phyloP scores from a whole-genome alignment of 169 alveolate species.

The Cryptosporidium sp. region DNA sequence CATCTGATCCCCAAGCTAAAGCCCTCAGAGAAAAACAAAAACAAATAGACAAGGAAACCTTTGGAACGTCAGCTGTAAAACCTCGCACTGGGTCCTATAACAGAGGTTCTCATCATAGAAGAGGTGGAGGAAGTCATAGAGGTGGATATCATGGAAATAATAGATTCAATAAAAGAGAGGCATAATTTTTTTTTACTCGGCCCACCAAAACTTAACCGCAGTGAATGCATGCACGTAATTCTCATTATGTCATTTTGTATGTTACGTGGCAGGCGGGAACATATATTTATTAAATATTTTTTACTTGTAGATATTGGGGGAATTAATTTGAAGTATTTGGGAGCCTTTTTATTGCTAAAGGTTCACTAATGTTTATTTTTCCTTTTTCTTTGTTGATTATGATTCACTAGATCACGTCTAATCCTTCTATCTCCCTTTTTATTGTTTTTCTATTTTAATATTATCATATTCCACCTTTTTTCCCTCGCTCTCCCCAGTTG shows the following conservation, averaged over 20 bases:
- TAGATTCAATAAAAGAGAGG: constrained; percentile 40
- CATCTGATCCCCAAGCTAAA: constrained; percentile 50
- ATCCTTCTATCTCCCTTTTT: neutral
- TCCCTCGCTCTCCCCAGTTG: neutral
- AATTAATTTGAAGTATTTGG: neutral
- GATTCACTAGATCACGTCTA: neutral
- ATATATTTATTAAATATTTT: neutral
- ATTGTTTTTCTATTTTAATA: neutral
- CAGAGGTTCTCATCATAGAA: constrained; percentile 31
- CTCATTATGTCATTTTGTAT: constrained; percentile 1
- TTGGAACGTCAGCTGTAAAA: constrained; percentile 50
- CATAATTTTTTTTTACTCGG: neutral
- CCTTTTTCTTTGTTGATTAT: constrained; percentile 5
- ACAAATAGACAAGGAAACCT: constrained; percentile 60
- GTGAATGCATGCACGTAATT: neutral
- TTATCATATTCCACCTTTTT: neutral
- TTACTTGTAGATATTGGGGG: neutral
- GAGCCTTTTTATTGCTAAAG: constrained; percentile 3
- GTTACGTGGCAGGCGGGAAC: neutral
- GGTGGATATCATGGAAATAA: neutral
- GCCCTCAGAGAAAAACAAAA: constrained; percentile 67
- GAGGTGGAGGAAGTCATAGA: constrained; percentile 18
- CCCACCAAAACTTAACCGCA: neutral
- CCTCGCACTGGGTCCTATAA: constrained; percentile 34
- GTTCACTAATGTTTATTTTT: neutral